These are phyloP conservation scores for Mucor sp. DNA, from an alignment of 371 early-diverging fungal genomes.

Conservation along the genomic window DNA sequence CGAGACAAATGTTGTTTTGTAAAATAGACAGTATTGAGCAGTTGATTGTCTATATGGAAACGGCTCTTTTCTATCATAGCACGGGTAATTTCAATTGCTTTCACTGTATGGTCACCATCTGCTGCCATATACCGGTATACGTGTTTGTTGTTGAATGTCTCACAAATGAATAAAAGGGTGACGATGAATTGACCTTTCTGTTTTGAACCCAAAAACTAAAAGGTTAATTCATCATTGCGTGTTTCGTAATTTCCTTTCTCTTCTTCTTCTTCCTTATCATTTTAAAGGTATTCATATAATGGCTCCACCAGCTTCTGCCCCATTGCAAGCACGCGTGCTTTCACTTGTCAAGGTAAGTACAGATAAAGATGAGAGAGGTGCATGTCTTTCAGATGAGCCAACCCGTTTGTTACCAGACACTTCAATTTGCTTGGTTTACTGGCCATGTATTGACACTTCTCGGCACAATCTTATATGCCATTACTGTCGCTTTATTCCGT, in stretches of 20 bases:
- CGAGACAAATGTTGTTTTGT: too few species aligned
- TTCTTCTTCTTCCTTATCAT: slow-evolving; percentile 12
- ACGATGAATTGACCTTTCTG: neutral
- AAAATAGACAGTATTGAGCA: too few species aligned
- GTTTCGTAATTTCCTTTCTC: slow-evolving; percentile 7
- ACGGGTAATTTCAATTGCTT: neutral
- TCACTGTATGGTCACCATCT: neutral
- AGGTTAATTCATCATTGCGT: slow-evolving; percentile 1
- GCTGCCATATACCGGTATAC: neutral
- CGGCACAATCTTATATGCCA: slow-evolving; percentile 35
- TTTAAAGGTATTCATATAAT: slow-evolving; percentile 4
- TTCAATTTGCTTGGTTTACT: slow-evolving; percentile 63
- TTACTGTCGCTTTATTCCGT: slow-evolving; percentile 39
- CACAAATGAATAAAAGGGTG: neutral
- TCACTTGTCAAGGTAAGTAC: slow-evolving; percentile 25
- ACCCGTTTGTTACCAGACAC: slow-evolving; percentile 38
- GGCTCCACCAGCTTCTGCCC: slow-evolving; percentile 27
- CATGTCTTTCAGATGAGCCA: neutral
- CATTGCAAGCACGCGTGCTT: slow-evolving; percentile 26
- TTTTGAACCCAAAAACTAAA: neutral
- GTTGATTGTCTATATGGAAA: too few species aligned
- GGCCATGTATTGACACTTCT: slow-evolving; percentile 46
- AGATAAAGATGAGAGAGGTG: neutral
- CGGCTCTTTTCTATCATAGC: too few species aligned
- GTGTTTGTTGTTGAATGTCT: neutral